phyloP scores from a whole-genome alignment of 2,329 filamentous ascomycete species.

The Phialophora tarda region DNA sequence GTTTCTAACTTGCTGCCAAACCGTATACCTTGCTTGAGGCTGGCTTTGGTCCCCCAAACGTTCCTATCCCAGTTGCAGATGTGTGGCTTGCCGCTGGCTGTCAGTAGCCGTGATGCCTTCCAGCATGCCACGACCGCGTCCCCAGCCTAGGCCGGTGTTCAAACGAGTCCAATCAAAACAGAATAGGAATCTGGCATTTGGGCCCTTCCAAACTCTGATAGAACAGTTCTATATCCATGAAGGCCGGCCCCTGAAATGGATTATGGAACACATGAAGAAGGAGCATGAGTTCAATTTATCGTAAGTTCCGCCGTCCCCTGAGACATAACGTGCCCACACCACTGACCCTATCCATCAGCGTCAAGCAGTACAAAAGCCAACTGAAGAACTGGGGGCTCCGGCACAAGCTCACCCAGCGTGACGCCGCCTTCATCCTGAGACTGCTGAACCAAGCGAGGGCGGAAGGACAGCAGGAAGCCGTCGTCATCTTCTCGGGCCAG shows the following conservation, averaged over 20 bases:
- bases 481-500: slow-evolving; percentile 25
- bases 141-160: slow-evolving; percentile 16
- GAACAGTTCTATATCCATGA: slow-evolving; percentile 25
- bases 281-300: slow-evolving; percentile 23
- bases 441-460: slow-evolving; percentile 24
- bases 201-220: slow-evolving; percentile 18
- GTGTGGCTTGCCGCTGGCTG: slow-evolving; percentile 14
- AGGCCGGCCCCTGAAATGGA: slow-evolving; percentile 18
- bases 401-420: slow-evolving; percentile 25
- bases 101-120: slow-evolving; percentile 11
- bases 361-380: slow-evolving; percentile 32
- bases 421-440: slow-evolving; percentile 32
- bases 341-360: slow-evolving; percentile 14
- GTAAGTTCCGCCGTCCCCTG: slow-evolving; percentile 19
- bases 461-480: slow-evolving; percentile 11
- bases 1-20: slow-evolving; percentile 9
- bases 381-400: slow-evolving; percentile 28
- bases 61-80: slow-evolving; percentile 16
- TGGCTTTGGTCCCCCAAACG: slow-evolving; percentile 5
- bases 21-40: slow-evolving; percentile 13
- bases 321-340: neutral
- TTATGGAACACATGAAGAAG: slow-evolving; percentile 24
- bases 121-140: slow-evolving; percentile 10
- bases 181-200: slow-evolving; percentile 12
- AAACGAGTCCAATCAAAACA: slow-evolving; percentile 24